These are phyloP conservation scores for Phoenix roebelenii DNA, from an alignment of 176 grass and related monocot genomes.

Conservation along the genomic window DNA sequence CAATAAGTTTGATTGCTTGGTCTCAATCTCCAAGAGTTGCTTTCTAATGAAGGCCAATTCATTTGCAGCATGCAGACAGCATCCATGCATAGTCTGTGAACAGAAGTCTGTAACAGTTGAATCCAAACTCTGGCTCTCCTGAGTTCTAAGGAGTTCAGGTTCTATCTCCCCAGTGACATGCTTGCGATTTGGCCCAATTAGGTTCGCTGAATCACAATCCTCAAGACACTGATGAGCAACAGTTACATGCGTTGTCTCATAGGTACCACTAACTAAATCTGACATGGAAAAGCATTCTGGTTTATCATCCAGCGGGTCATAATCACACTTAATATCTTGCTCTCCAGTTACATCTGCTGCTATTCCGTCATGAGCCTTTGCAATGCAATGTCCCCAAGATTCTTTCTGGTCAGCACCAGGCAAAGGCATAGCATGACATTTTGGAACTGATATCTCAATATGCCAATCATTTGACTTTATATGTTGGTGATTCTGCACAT, in stretches of 20 bases:
- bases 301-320: conserved; percentile 42
- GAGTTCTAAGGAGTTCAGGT: conserved; percentile 23
- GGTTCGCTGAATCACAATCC: conserved; percentile 35
- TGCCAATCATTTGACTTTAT: conserved; percentile 55
- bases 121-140: conserved; percentile 39
- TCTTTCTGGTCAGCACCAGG: conserved; percentile 26
- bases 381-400: conserved; percentile 15
- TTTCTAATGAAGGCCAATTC: conserved; percentile 69
- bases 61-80: conserved; percentile 57
- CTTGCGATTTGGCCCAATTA: conserved; percentile 5
- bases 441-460: conserved; percentile 83
- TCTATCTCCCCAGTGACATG: background rate
- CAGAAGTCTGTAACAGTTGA: conserved; percentile 57
- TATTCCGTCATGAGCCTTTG: conserved; percentile 44
- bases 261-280: conserved; percentile 68
- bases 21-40: conserved; percentile 83
- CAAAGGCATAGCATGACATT: conserved; percentile 34
- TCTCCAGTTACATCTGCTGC: conserved; percentile 19
- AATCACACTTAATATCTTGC: conserved; percentile 40
- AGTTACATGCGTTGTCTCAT: conserved; percentile 60
- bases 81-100: conserved; percentile 47
- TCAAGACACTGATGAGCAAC: conserved; percentile 27
- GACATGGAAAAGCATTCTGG: conserved; percentile 58
- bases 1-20: conserved; percentile 60
- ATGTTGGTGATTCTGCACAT: conserved; percentile 33